Base-by-base conservation (phyloP, 352 stramenopile genomes). In the Thraustochytrium striatum region DNA sequence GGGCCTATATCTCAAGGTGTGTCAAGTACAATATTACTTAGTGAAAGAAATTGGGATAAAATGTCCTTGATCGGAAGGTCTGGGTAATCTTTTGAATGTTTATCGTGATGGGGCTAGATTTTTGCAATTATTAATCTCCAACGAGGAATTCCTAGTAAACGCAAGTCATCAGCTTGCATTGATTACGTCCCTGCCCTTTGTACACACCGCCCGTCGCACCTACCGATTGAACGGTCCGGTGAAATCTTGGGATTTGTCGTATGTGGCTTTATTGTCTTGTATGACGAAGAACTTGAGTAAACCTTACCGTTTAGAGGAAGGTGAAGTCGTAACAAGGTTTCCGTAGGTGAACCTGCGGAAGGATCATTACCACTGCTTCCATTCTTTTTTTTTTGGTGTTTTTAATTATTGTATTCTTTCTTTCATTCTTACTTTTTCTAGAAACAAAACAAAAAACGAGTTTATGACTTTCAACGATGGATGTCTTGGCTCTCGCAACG, bases 111-210 rank as follows among this genome's bases (percentile, higher is more conserved):
- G 88, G 88, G 88, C 91, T 91, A 90, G 86, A 91, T 91, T 89
- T 88, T 91, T 91, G 87, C 85, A 91, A 91, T 89, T 91, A 87
- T 90, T 89, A 89, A 90, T 91, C 87, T 91, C 89, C 83, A 92
- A 91, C 88, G 86, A 91, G 87, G 86, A 92, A 92, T 91, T 91
- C 88, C 87, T 89, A 89, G 87, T 91, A 92, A 91, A 88, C n/a
- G 86, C 88, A 87, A 85, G 87, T 91, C 87, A 92, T 93, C 86
- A 92, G 89, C 87, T 89, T 88, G 89, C 86, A 89, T 88, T 92
- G 88, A 92, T 89, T 91, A 90, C 87, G 88, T 92, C 87, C 87
- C 87, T 92, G 87, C 88, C 87, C 88, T 92, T 92, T 92, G 88
- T 92, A 92, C 88, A 92, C 88, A 92, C 88, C 88, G 88, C 88